Evolutionary conservation across 768 basidiomycete genomes (phyloP), one percentile per base, ranked within the genome.

Genomic region (Lactarius evosmus): DNA sequence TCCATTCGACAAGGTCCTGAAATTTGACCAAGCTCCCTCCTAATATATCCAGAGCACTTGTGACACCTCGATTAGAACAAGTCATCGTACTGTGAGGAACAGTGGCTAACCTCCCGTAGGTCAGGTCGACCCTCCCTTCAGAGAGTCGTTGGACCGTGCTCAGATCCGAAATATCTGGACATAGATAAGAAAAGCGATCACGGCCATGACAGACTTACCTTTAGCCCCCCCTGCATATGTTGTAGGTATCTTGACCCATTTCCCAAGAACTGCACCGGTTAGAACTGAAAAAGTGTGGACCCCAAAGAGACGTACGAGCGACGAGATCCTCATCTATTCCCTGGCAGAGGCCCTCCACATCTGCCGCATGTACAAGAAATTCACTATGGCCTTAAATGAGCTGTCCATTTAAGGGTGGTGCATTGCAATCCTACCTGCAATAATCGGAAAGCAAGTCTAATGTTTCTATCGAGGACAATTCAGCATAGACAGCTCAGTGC

Each of bases 151-250:
- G 80, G 6, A 99, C 95, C 4, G 91, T 81, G 41, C 83, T 82
- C 32, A 98, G 80, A 74, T 98, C 96, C 9, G 80, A 79, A 58
- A 95, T 78, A 61, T 88, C 95, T 95, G 67, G 36, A 49, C 9
- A 33, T 3, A 17, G 58, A 54, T 60, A 19, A 56, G 32, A 55
- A 30, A 49, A 22, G 29, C 16, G 29, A 41, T 27, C 29, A 11
- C 25, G 33, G 33, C 51, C n/a, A 22, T 6, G 19, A n/a, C 38
- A 3, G 34, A 49, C 51, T 25, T 51, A 92, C 95, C 85, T 79
- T 86, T 91, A 2, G 97, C 97, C 12, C 97, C 97, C 2, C 97
- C 97, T 0, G 97, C 97, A 73, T 99, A 99, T 11, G 97, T 98
- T 0, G 93, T 92, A 1, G 95, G 93, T 66, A 98, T 89, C 1